A percentile compares a stretch with the other conserved stretches of the same genome.
Evolutionary conservation across 2,329 filamentous ascomycete genomes (phyloP).

Genomic region (Macroventuria anomochaeta): DNA sequence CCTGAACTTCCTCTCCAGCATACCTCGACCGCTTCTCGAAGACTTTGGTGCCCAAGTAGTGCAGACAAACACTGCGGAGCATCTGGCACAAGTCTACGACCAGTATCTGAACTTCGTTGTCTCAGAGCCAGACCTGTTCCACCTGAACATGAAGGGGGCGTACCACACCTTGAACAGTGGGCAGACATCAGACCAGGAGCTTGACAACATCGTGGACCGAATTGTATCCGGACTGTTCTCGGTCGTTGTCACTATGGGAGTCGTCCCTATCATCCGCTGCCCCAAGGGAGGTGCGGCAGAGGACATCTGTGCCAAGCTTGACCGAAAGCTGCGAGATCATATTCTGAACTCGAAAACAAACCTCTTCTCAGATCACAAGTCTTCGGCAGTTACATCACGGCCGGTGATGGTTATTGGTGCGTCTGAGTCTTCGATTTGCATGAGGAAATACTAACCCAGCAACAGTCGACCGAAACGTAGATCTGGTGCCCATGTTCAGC

Average conservation of each 20-base stretch:
- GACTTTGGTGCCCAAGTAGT: conserved; percentile 93
- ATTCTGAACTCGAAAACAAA: conserved; percentile 98
- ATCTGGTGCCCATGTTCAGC: conserved; percentile 97
- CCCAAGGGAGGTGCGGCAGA: conserved; percentile 93
- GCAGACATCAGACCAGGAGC: conserved; percentile 85
- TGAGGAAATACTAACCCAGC: conserved; percentile 1
- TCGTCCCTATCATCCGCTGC: conserved; percentile 94
- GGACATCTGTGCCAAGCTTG: conserved; percentile 90
- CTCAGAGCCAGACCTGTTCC: conserved; percentile 93
- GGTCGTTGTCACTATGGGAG: conserved; percentile 97
- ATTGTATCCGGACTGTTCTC: conserved; percentile 98
- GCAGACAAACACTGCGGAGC: conserved; percentile 81
- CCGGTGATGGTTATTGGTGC: conserved; percentile 93
- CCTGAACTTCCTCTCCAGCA: conserved; percentile 94
- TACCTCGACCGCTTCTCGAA: conserved; percentile 87
- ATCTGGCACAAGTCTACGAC: conserved; percentile 91
- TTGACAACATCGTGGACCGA: conserved; percentile 85
- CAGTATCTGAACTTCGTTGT: conserved; percentile 98
- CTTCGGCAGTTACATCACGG: conserved; percentile 67
- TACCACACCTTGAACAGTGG: conserved; percentile 98
- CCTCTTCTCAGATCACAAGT: conserved; percentile 78
- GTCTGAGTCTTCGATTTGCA: conserved; percentile 62
- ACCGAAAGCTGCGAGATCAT: conserved; percentile 94
- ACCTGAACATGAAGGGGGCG: conserved; percentile 88
- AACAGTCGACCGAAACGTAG: conserved; percentile 92